Conservation (phyloP, 306 rosid genomes). For the Delonix regia region DNA sequence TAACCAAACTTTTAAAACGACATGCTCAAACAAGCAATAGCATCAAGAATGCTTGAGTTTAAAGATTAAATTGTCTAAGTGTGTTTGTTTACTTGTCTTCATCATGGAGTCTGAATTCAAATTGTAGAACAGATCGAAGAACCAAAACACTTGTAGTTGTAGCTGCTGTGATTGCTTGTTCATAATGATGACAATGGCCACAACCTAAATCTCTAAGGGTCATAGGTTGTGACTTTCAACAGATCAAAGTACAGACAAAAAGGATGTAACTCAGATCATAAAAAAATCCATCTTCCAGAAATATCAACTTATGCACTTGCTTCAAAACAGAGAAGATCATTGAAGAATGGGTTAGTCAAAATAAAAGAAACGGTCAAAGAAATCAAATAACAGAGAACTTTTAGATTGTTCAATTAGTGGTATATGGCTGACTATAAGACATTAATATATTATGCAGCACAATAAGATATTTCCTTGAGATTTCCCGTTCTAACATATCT, state of each 20-base stretch:
- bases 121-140: not conserved
- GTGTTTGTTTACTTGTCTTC: not conserved
- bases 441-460: not conserved
- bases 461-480: not conserved
- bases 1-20: not conserved
- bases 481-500: not conserved
- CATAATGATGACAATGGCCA: not conserved
- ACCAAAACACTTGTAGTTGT: not conserved
- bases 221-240: not conserved
- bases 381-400: not conserved
- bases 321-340: not conserved
- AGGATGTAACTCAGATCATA: not conserved
- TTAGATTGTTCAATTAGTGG: not conserved
- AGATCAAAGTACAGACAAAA: not conserved
- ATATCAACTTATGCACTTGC: not conserved
- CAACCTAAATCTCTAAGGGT: not conserved
- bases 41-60: not conserved
- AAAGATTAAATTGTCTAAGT: not conserved
- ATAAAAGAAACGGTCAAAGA: not conserved
- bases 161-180: not conserved
- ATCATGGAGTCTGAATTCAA: not conserved
- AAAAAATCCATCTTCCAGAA: not conserved
- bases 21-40: not conserved
- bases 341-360: not conserved
- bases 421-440: not conserved